phyloP scores from a whole-genome alignment of 164 flowering plant species.

The Aristolochia fimbriata region DNA sequence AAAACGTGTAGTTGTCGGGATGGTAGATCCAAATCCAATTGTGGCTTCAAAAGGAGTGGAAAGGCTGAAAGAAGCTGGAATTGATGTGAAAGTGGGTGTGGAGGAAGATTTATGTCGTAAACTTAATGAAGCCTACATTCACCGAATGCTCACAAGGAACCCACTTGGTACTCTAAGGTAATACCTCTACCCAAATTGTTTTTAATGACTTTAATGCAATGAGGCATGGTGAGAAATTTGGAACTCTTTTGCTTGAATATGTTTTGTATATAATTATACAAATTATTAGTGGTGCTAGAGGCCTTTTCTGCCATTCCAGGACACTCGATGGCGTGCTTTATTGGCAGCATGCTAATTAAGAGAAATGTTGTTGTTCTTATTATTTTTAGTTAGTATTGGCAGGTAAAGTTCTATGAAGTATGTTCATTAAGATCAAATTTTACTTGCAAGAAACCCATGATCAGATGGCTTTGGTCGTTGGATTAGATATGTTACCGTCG shows the following conservation, averaged over 20 bases:
- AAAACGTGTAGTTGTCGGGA: conserved; percentile 80
- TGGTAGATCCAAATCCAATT: conserved; percentile 96
- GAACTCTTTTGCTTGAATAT: background rate
- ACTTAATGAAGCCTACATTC: conserved; percentile 73
- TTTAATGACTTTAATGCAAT: background rate
- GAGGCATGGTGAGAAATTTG: too few relatives aligned
- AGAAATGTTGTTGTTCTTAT: too few relatives aligned
- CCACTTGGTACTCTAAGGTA: conserved; percentile 82
- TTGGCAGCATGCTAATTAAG: too few relatives aligned
- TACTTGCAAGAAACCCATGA: too few relatives aligned
- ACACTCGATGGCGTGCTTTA: too few relatives aligned
- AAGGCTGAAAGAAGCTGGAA: conserved; percentile 60
- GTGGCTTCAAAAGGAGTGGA: conserved; percentile 81
- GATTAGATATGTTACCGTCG: too few relatives aligned
- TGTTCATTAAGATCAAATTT: too few relatives aligned
- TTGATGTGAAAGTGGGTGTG: conserved; percentile 65
- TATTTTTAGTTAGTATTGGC: too few relatives aligned
- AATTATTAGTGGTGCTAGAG: background rate
- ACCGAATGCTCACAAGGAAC: conserved; percentile 70
- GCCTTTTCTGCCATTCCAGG: too few relatives aligned
- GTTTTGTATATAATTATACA: background rate
- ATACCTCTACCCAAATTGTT: background rate
- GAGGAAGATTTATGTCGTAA: conserved; percentile 78
- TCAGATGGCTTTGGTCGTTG: too few relatives aligned
- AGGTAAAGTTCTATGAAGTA: too few relatives aligned